Conservation (phyloP, 23 red algal genomes). For the Gracilaria gracilis region DNA sequence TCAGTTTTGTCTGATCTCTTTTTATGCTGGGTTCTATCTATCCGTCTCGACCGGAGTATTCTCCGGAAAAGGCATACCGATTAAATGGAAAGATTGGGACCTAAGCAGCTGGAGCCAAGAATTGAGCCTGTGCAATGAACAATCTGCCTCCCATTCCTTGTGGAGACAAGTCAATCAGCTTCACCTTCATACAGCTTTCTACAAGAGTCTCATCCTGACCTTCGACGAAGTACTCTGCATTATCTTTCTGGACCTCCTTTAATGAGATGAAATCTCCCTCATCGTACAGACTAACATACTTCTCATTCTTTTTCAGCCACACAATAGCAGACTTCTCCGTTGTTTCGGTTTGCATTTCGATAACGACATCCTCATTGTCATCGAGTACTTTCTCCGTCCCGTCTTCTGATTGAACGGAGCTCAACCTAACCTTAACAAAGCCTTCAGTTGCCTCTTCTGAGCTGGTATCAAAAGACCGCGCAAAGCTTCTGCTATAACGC, state of each 20-base stretch:
- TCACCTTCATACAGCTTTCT: not conserved
- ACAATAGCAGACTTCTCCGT: conserved; percentile 1
- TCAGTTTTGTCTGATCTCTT: no score
- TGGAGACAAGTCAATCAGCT: conserved; percentile 3
- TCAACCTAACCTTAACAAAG: conserved; percentile 5
- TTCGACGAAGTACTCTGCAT: conserved; percentile 13
- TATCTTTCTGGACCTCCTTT: not conserved
- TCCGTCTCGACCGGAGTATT: not conserved
- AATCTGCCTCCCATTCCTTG: not conserved
- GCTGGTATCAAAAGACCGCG: not conserved
- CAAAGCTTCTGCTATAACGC: not conserved
- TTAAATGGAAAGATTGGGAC: no score
- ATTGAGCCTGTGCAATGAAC: conserved; percentile 4
- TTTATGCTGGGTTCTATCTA: not conserved
- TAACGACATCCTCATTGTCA: not conserved
- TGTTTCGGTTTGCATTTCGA: conserved; percentile 16
- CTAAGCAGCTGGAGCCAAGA: not conserved
- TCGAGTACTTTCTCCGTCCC: not conserved
- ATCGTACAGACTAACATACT: not conserved
- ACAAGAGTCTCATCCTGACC: not conserved
- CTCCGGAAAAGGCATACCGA: no score
- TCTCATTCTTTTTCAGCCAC: conserved; percentile 2
- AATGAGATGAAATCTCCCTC: conserved; percentile 12
- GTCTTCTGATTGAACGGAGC: conserved; percentile 21
- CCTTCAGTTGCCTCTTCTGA: conserved; percentile 5